phyloP scores from a whole-genome alignment of 257 asterid genomes.

The Solanum lycopersicoides region DNA sequence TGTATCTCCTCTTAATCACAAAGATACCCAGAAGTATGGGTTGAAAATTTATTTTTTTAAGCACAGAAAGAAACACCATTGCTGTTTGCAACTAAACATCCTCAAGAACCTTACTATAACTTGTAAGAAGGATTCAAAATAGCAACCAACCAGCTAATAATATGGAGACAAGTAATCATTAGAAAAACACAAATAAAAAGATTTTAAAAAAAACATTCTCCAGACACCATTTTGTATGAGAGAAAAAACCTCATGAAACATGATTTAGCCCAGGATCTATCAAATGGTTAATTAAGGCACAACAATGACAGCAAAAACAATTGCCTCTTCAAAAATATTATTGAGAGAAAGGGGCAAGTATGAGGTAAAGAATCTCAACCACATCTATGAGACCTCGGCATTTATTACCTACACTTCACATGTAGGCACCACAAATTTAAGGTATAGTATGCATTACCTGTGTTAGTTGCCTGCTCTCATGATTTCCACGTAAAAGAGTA shows the following conservation, averaged over 20 bases:
- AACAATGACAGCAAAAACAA: neutral
- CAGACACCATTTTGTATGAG: neutral
- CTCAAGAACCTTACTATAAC: neutral
- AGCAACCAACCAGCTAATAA: neutral
- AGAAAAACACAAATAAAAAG: neutral
- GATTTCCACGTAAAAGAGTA: slow-evolving; percentile 95
- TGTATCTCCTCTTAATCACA: neutral
- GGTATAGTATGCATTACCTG: slow-evolving; percentile 42
- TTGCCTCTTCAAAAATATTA: neutral
- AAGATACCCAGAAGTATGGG: neutral
- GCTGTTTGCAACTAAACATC: neutral
- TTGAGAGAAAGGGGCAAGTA: neutral
- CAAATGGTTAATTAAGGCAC: neutral
- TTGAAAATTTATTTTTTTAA: neutral
- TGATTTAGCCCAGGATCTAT: neutral
- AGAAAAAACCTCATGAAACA: neutral
- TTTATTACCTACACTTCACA: neutral
- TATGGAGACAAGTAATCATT: neutral
- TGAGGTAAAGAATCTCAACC: neutral
- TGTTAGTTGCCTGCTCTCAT: slow-evolving; percentile 93
- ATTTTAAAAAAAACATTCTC: neutral
- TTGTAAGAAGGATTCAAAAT: neutral
- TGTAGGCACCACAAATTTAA: neutral
- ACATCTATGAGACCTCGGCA: neutral
- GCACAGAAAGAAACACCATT: neutral